Evolutionary conservation across 2,329 filamentous ascomycete genomes (phyloP).

Genomic region (Grosmannia serpens): DNA sequence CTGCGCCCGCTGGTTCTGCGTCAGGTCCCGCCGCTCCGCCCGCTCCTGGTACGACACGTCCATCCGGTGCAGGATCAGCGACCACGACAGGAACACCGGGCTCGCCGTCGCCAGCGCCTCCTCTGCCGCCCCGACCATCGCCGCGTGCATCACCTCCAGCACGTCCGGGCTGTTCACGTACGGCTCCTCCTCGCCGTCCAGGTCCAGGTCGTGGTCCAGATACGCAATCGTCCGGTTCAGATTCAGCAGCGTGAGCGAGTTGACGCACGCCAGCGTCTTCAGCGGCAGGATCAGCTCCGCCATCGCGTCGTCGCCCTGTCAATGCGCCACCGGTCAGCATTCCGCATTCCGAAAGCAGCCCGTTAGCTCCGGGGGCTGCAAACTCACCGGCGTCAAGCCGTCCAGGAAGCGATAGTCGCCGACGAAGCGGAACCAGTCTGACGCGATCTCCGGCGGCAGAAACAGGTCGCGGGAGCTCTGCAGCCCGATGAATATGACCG

Average conservation of each 20-base stretch:
- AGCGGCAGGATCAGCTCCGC: conserved; percentile 48
- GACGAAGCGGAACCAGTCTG: conserved; percentile 68
- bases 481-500: conserved; percentile 60
- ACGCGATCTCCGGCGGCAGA: conserved; percentile 45
- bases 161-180: conserved; percentile 62
- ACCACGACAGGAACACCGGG: conserved; percentile 73
- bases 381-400: conserved; percentile 43
- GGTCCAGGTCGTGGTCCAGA: conserved; percentile 37
- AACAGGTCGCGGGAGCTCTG: conserved; percentile 45
- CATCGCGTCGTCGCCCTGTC: conserved; percentile 26
- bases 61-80: conserved; percentile 60
- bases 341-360: too few relatives aligned
- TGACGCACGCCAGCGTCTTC: conserved; percentile 56
- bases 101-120: conserved; percentile 49
- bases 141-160: conserved; percentile 60
- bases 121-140: conserved; percentile 51
- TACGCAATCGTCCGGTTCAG: conserved; percentile 46
- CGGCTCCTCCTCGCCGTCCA: conserved; percentile 30
- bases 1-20: conserved; percentile 46
- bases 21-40: conserved; percentile 46
- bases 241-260: conserved; percentile 64
- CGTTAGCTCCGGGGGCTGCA: too few relatives aligned
- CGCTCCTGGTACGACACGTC: conserved; percentile 50
- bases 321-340: not conserved
- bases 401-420: conserved; percentile 58